Conservation (phyloP, 345 rosid species). For the Stellera chamaejasme region DNA sequence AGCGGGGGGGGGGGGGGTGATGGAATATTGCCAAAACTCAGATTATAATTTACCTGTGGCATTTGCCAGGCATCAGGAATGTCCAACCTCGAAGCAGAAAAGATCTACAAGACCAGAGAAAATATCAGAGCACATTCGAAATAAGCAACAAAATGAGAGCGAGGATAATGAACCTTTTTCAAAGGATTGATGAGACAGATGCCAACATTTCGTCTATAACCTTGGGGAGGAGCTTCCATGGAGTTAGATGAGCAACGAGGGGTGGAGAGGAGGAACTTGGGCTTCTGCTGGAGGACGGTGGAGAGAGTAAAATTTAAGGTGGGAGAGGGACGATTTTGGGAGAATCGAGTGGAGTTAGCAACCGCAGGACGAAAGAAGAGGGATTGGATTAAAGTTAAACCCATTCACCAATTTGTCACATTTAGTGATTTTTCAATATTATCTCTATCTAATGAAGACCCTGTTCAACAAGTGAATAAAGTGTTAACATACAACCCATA, state of each 20-base stretch:
- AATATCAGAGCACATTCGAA: background rate
- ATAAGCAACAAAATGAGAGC: background rate
- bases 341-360: constrained; percentile 7
- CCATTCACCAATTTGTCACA: background rate
- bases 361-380: constrained; percentile 6
- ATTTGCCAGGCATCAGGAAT: constrained; percentile 89
- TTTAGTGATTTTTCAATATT: background rate
- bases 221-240: constrained; percentile 88
- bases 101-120: constrained; percentile 37
- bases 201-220: constrained; percentile 88
- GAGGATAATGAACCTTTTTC: constrained; percentile 45
- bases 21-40: too few relatives aligned
- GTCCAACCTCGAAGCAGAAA: constrained; percentile 86
- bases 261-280: constrained; percentile 13
- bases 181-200: constrained; percentile 75
- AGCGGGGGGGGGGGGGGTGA: too few relatives aligned
- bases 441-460: too few relatives aligned
- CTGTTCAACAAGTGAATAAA: too few relatives aligned
- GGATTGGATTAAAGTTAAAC: constrained; percentile 32
- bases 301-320: constrained; percentile 18
- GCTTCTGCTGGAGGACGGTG: constrained; percentile 16
- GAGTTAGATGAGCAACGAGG: constrained; percentile 28
- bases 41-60: constrained; percentile 65
- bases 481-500: too few relatives aligned
- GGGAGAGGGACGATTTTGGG: constrained; percentile 25